Evolutionary conservation across 768 basidiomycete species (phyloP), one percentile per base, ranked within the genome.

Genomic region (Tylopilus plumbeoviolaceoides): DNA sequence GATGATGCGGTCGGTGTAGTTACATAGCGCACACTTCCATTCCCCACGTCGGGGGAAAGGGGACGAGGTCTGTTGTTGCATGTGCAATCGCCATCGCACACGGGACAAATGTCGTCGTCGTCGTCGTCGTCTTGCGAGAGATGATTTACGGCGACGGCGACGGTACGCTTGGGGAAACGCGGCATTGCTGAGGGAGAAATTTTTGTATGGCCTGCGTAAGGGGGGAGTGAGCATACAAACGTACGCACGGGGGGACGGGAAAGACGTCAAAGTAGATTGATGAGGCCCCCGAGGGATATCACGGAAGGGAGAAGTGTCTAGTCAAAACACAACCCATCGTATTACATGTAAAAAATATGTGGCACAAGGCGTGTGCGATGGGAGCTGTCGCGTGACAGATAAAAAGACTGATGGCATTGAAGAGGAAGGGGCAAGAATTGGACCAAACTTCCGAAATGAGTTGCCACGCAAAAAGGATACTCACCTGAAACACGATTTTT

Each of bases 81-180:
- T 28, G 87, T 91, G 76, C 89, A 92, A 65, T 89, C 84, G 65
- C 87, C 85, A 77, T 91, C 90, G 87, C 89, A 92, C 58, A 91
- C 88, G 8, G 89, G 89, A 70, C 89, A 92, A 51, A 91, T 89
- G 68, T 90, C 85, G 81, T 82, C 81, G 78, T 89, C 87, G 66
- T 91, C 89, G 71, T 87, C 85, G 74, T 83, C 82, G 71, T 78
- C 75, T 54, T 48, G 63, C 47, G 64, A 59, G 59, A 61, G 56
- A 59, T 38, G 62, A 61, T 63, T 73, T 71, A 63, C 70, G 68
- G 62, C 66, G 71, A 65, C 73, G 75, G 69, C 80, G 75, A 78
- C 73, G 76, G 83, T 84, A 83, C 82, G 74, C 75, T 81, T 72
- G 76, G 80, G 78, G 81, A 83, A 72, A 82, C 76, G 72, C 77